Evolutionary conservation across 108 stramenopile species (phyloP).

Genomic region (Stephanodiscus triporus): DNA sequence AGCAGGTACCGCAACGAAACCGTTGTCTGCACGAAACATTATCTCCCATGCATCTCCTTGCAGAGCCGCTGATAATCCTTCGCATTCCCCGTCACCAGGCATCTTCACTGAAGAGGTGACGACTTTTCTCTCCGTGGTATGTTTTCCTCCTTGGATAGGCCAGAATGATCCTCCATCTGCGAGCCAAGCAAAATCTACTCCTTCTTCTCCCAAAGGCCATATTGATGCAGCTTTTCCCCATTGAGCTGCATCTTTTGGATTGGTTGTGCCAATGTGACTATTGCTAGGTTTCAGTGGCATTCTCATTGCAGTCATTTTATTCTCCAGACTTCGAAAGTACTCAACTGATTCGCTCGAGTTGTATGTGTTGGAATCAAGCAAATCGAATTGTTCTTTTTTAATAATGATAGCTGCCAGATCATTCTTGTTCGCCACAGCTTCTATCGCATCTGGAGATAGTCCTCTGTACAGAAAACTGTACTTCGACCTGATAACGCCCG

Average conservation of each 20-base stretch:
- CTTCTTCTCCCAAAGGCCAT: constrained; percentile 53
- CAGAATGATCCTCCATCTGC: constrained; percentile 46
- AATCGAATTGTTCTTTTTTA: constrained; percentile 43
- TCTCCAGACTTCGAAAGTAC: constrained; percentile 48
- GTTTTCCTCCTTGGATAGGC: constrained; percentile 8
- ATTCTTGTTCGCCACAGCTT: constrained; percentile 11
- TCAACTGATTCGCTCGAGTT: constrained; percentile 40
- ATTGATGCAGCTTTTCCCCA: constrained; percentile 53
- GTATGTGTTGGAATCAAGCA: constrained; percentile 47
- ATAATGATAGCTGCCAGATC: constrained; percentile 19
- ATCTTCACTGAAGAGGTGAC: neutral
- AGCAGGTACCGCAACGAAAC: constrained; percentile 41
- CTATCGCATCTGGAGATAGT: constrained; percentile 9
- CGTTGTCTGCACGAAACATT: constrained; percentile 53
- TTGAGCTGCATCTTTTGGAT: constrained; percentile 37
- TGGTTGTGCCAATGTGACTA: constrained; percentile 49
- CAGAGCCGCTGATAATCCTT: constrained; percentile 33
- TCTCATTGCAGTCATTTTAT: constrained; percentile 30
- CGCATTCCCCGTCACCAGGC: neutral
- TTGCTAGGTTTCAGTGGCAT: constrained; percentile 45
- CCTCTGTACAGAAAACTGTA: constrained; percentile 54
- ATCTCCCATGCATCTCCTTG: constrained; percentile 54
- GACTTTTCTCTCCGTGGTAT: constrained; percentile 6
- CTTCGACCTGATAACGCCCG: constrained; percentile 20
- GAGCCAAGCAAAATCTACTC: constrained; percentile 50